A percentile compares a stretch with the other conserved stretches of the same genome.
Evolutionary conservation across 78 protist species (phyloP).

Genomic region (slime mould (Dictyostelium discoideum)): DNA sequence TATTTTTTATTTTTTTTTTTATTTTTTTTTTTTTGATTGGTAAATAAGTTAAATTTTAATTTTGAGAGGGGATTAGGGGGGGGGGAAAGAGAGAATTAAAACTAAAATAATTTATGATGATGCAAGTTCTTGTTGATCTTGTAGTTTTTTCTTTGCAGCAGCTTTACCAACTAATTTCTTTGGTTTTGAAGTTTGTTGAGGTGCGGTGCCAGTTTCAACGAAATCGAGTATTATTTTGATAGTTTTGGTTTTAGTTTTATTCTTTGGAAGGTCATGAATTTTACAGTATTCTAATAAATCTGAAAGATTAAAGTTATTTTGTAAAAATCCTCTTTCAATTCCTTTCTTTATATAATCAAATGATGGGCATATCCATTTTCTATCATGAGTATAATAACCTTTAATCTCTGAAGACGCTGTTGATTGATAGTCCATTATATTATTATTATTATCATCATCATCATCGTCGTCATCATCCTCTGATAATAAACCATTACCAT

Average conservation of each 20-base stretch:
- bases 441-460: too few species aligned
- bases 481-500: neutral
- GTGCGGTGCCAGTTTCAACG: neutral
- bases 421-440: neutral
- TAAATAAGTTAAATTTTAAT: neutral
- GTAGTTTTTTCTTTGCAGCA: neutral
- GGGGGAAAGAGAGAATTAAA: neutral
- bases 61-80: neutral
- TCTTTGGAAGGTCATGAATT: neutral
- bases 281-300: neutral
- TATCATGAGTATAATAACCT: neutral
- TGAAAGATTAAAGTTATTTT: neutral
- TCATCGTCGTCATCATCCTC: neutral
- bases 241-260: neutral
- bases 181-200: neutral
- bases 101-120: neutral
- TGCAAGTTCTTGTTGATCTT: neutral
- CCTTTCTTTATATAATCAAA: constrained; percentile 2
- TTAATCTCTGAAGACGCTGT: neutral
- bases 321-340: neutral
- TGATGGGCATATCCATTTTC: neutral
- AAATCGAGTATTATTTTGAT: neutral
- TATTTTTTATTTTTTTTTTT: neutral
- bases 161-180: neutral
- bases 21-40: neutral